phyloP scores from a whole-genome alignment of 176 grass and related monocot species.

The Oryza officinalis region DNA sequence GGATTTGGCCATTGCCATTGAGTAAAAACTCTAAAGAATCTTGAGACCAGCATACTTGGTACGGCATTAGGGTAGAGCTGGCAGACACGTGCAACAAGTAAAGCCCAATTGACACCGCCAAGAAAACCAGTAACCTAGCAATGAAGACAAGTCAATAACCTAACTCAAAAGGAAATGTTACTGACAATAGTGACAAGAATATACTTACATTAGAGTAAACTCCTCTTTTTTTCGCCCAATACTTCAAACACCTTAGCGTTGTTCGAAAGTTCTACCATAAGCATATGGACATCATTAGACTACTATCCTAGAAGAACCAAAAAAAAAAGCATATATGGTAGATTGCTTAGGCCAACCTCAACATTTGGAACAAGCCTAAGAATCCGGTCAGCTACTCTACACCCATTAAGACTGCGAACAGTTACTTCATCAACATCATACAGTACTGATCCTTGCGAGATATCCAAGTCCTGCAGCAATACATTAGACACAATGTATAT shows the following conservation, averaged over 20 bases:
- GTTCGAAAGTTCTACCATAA: constrained; percentile 78
- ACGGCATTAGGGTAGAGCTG: constrained; percentile 95
- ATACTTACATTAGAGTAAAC: constrained; percentile 91
- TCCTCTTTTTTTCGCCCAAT: constrained; percentile 87
- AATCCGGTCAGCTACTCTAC: constrained; percentile 94
- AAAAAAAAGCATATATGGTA: constrained; percentile 7
- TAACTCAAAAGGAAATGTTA: not conserved
- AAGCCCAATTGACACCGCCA: constrained; percentile 96
- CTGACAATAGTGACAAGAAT: no score
- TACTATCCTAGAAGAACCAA: constrained; percentile 9
- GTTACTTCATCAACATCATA: constrained; percentile 88
- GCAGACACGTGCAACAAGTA: constrained; percentile 83
- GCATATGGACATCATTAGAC: constrained; percentile 17
- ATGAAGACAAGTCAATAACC: not conserved
- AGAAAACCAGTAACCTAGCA: constrained; percentile 91
- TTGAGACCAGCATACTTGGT: constrained; percentile 89
- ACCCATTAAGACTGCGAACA: constrained; percentile 95
- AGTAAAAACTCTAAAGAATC: constrained; percentile 93
- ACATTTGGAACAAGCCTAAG: constrained; percentile 92
- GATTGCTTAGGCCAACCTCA: constrained; percentile 52
- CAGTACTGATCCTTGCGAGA: constrained; percentile 85
- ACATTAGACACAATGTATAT: constrained; percentile 32
- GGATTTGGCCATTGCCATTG: constrained; percentile 96
- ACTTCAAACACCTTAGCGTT: constrained; percentile 82
- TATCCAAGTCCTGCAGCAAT: constrained; percentile 77